Evolutionary conservation across 2,329 filamentous ascomycete genomes (phyloP).

Genomic region (Aspergillus novofumigatus): DNA sequence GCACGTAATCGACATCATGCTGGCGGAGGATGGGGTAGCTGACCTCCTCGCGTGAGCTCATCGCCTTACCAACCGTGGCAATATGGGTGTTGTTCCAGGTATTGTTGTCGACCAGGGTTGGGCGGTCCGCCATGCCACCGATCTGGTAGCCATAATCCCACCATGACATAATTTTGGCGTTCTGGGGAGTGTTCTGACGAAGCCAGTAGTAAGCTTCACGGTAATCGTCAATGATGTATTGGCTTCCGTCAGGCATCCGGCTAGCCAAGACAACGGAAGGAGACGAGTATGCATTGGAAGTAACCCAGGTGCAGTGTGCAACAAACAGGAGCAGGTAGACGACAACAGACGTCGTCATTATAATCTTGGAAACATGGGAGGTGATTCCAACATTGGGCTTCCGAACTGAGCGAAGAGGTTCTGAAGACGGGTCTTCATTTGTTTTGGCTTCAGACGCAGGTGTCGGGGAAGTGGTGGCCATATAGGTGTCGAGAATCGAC

Average conservation of each 20-base stretch:
- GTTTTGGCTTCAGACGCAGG: constrained; percentile 42
- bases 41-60: constrained; percentile 96
- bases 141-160: constrained; percentile 99
- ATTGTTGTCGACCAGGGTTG: constrained; percentile 98
- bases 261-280: constrained; percentile 95
- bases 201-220: constrained; percentile 99
- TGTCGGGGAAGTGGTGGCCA: constrained; percentile 61
- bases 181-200: constrained; percentile 88
- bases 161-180: constrained; percentile 99
- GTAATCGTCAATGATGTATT: constrained; percentile 99
- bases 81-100: constrained; percentile 99
- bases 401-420: constrained; percentile 62
- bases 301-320: constrained; percentile 98
- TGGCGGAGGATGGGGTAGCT: constrained; percentile 98
- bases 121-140: constrained; percentile 96
- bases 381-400: constrained; percentile 80
- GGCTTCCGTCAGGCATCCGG: constrained; percentile 84
- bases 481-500: constrained; percentile 80
- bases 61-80: constrained; percentile 96
- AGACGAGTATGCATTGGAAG: constrained; percentile 97
- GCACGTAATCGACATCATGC: constrained; percentile 98
- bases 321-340: constrained; percentile 90
- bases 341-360: constrained; percentile 68
- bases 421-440: constrained; percentile 32
- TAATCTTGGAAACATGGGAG: constrained; percentile 69